Conservation (phyloP, 148 eudicot species). For the Diospyros kaki region DNA sequence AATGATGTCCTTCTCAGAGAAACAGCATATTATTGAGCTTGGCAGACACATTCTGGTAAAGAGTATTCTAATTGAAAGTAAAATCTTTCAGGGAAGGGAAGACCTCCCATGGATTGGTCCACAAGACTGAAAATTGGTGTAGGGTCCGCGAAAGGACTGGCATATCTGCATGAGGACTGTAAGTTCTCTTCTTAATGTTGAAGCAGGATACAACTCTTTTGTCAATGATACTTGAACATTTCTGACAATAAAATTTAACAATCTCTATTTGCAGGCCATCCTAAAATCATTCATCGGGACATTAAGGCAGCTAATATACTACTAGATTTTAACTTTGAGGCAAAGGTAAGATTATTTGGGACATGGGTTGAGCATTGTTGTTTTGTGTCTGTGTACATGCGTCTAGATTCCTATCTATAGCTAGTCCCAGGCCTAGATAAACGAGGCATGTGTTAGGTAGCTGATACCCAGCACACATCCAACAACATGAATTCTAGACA, state of each 20-base stretch:
- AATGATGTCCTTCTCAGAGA: too few species aligned
- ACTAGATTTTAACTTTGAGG: constrained; percentile 79
- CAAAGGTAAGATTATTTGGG: constrained; percentile 54
- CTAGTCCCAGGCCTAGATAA: too few species aligned
- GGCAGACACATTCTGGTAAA: not conserved
- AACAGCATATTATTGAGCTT: too few species aligned
- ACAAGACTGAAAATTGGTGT: constrained; percentile 67
- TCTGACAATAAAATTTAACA: constrained; percentile 6
- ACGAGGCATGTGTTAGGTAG: too few species aligned
- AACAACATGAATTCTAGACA: too few species aligned
- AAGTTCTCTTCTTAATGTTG: constrained; percentile 14
- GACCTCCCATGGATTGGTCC: constrained; percentile 59
- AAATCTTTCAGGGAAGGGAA: constrained; percentile 49
- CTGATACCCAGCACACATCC: too few species aligned
- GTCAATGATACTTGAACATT: not conserved
- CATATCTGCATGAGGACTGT: constrained; percentile 85
- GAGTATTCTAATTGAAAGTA: constrained; percentile 13
- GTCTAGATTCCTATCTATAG: too few species aligned
- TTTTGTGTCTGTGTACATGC: not conserved
- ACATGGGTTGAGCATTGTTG: not conserved
- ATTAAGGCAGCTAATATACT: constrained; percentile 96
- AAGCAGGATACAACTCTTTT: not conserved
- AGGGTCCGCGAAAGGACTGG: constrained; percentile 82
- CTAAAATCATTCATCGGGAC: constrained; percentile 94
- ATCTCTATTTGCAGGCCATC: constrained; percentile 63